Evolutionary conservation across 2,329 filamentous ascomycete genomes (phyloP).

Genomic region (Colletotrichum plurivorum): DNA sequence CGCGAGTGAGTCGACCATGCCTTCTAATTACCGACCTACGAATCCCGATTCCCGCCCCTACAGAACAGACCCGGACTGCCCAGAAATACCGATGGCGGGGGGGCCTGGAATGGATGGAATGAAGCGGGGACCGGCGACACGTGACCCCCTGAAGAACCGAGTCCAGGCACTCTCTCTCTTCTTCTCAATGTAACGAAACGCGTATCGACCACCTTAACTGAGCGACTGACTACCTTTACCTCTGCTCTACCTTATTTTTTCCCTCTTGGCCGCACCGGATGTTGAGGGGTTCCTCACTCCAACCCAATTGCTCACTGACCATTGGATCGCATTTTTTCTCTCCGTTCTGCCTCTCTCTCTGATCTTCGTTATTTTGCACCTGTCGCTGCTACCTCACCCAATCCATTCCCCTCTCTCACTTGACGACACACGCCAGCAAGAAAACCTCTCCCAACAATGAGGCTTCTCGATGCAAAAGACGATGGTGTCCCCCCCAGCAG

Average conservation of each 20-base stretch:
- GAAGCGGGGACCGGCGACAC: not conserved
- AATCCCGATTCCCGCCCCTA: no score
- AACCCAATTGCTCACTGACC: conserved; percentile 3
- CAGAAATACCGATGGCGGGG: not conserved
- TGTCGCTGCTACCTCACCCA: no score
- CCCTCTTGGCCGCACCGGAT: not conserved
- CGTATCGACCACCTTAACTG: not conserved
- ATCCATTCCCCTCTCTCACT: not conserved
- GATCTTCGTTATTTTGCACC: not conserved
- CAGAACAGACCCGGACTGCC: no score
- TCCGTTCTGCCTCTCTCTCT: not conserved
- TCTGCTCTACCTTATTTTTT: not conserved
- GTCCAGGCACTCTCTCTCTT: not conserved
- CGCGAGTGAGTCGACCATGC: no score
- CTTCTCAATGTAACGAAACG: conserved; percentile 7
- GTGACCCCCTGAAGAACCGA: not conserved
- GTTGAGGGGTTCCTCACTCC: conserved; percentile 22
- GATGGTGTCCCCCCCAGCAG: conserved; percentile 39
- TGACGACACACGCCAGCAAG: not conserved
- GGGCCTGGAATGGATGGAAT: not conserved
- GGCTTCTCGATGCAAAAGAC: conserved; percentile 35
- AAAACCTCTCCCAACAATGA: conserved; percentile 23
- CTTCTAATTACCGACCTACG: no score
- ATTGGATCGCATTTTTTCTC: not conserved
- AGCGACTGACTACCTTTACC: no score